Conservation (phyloP, 2,329 filamentous ascomycete genomes). For the Aspergillus aculeatus region DNA sequence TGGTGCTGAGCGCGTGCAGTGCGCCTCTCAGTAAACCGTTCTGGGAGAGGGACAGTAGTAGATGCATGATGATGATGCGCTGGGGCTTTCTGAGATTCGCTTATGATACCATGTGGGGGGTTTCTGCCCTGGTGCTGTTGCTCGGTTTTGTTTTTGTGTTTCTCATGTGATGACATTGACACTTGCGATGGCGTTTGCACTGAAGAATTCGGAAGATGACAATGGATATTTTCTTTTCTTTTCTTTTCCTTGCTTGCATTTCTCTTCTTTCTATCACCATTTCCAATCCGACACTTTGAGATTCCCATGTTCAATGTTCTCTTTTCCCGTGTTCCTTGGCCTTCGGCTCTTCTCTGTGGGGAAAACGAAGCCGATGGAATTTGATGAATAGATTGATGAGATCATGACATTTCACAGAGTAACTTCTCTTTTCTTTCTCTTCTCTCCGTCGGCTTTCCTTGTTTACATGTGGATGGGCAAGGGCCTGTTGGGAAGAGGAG, state of each 20-base stretch:
- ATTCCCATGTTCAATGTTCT: constrained; percentile 24
- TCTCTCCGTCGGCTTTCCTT: neutral
- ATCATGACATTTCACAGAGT: neutral
- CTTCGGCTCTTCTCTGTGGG: neutral
- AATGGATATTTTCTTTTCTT: constrained; percentile 21
- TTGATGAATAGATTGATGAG: neutral
- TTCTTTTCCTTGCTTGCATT: constrained; percentile 16
- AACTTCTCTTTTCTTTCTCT: neutral
- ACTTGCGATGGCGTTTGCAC: constrained; percentile 38
- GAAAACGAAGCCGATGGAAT: neutral
- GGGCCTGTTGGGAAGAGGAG: neutral
- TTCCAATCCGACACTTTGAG: constrained; percentile 16
- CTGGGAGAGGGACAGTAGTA: constrained; percentile 9
- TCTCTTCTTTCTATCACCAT: constrained; percentile 12
- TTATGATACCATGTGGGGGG: constrained; percentile 39
- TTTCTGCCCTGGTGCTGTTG: constrained; percentile 21
- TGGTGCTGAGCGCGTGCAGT: constrained; percentile 52
- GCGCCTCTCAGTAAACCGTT: constrained; percentile 49
- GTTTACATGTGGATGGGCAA: neutral
- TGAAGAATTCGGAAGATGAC: constrained; percentile 33
- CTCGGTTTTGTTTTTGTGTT: constrained; percentile 25
- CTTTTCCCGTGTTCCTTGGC: constrained; percentile 13
- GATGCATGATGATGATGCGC: constrained; percentile 20
- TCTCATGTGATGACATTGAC: constrained; percentile 24
- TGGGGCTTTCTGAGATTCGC: constrained; percentile 32